Base-by-base conservation (phyloP, 148 eudicot species). In the Spergularia bocconei region DNA sequence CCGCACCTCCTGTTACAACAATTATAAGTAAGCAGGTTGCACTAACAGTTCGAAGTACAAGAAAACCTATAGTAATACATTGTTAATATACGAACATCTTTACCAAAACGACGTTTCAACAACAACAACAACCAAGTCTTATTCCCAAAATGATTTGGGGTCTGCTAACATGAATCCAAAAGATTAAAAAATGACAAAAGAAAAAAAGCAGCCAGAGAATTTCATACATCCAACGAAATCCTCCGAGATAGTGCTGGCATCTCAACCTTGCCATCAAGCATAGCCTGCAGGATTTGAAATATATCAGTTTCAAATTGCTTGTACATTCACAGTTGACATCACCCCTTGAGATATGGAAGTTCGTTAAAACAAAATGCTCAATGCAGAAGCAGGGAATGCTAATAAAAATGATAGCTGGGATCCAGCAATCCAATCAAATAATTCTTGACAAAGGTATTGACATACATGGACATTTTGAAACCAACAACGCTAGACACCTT, bases 261-360 rank as follows among this genome's bases (percentile, higher is more conserved):
- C 78, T 88, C 92, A 70, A 91, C 92, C 79, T 86, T 85, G 75
- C 96, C 98, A 62, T 97, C 98, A 83, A 87, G 93, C 71, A 94
- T 85, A 76, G 98, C 97, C 98, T 94, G 87, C 75, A 72, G 50
- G 74, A 59, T 20, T 68, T 17, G 67, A 58, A 63, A 17, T 60
- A 58, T 7, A 15, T 23, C 33, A 67, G 73, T 36, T 55, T 58
- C 56, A 52, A 70, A 41, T 21, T 51, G 58, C 68, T 33, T 10
- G 48, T 33, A 23, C 47, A 39, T 19, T 15, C 39, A 64, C 21
- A 7, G 19, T 7, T n/a, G 2, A n/a, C 67, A 63, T 36, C 7
- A 36, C 67, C 67, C 48, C 47, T 63, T 38, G 36, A 29, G 36
- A 29, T 29, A 44, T 44, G 7, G 51, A 39, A 36, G 47, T 39